Percentiles rank a stretch among this genome's conserved stretches.
These are phyloP conservation scores for Steccherinum ochraceum DNA, from an alignment of 768 basidiomycete species.

Conservation along the genomic window DNA sequence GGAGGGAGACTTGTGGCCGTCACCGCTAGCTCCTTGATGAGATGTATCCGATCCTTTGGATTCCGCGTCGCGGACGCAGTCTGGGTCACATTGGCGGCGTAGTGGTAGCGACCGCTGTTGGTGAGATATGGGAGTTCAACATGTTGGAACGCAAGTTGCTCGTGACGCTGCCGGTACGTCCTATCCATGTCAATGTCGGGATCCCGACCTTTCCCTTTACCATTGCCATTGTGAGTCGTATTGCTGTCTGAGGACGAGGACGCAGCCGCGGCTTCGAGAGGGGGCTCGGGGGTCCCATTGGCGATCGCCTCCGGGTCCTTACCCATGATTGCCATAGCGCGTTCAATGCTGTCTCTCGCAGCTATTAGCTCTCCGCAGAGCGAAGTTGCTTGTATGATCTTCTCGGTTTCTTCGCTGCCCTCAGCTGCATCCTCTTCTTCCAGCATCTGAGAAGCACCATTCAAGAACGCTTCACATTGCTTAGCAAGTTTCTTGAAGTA, in stretches of 20 bases:
- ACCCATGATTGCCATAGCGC: constrained; percentile 37
- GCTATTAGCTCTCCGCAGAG: constrained; percentile 49
- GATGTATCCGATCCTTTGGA: constrained; percentile 41
- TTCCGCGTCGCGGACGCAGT: constrained; percentile 35
- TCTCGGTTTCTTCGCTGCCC: constrained; percentile 28
- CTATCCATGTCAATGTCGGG: constrained; percentile 30
- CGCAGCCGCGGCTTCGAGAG: background rate
- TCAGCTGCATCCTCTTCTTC: constrained; percentile 18
- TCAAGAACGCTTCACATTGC: constrained; percentile 44
- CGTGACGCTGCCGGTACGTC: constrained; percentile 38
- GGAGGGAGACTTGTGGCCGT: constrained; percentile 51
- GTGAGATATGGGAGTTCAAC: constrained; percentile 23
- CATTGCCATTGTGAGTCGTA: constrained; percentile 11
- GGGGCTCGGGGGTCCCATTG: background rate
- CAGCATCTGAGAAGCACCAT: constrained; percentile 37
- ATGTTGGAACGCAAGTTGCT: constrained; percentile 41
- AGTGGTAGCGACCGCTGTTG: constrained; percentile 24
- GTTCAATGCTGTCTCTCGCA: constrained; percentile 41
- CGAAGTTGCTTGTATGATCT: constrained; percentile 34
- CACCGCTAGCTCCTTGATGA: constrained; percentile 51
- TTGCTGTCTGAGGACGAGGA: background rate
- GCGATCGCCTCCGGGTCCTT: constrained; percentile 11
- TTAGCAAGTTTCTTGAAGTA: constrained; percentile 48
- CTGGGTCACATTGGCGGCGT: constrained; percentile 22
- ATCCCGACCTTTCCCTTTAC: constrained; percentile 29